phyloP scores from a whole-genome alignment of 1,139 yeast species.

The Hemisphaericaspora xylofermentans region DNA sequence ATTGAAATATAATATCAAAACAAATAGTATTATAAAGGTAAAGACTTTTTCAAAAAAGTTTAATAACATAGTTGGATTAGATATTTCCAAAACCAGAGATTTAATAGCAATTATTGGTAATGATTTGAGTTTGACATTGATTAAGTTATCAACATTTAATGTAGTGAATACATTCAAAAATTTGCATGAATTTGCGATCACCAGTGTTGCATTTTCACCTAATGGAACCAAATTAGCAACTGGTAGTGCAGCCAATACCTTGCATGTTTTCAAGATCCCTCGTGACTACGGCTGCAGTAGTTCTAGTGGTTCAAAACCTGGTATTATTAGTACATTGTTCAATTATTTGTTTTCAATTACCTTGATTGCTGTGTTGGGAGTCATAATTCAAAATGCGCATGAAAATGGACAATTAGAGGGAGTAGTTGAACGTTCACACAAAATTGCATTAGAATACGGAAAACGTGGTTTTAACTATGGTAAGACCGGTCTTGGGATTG shows the following conservation, averaged over 20 bases:
- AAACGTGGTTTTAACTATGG: conserved; percentile 22
- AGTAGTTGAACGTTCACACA: conserved; percentile 18
- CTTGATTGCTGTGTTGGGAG: conserved; percentile 45
- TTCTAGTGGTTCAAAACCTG: conserved; percentile 43
- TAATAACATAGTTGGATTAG: conserved; percentile 72
- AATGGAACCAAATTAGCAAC: conserved; percentile 70
- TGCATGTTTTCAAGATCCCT: conserved; percentile 64
- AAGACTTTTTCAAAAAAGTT: conserved; percentile 51
- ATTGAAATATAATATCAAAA: conserved; percentile 42
- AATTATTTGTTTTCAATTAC: conserved; percentile 42
- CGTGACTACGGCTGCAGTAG: conserved; percentile 45
- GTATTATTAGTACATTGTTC: conserved; percentile 42
- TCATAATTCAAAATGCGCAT: conserved; percentile 42
- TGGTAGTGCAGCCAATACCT: conserved; percentile 77
- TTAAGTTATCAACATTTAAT: conserved; percentile 52
- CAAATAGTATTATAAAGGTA: conserved; percentile 42
- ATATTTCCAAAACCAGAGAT: conserved; percentile 42
- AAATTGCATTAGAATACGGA: conserved; percentile 21
- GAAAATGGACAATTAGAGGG: conserved; percentile 38
- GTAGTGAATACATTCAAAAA: conserved; percentile 51
- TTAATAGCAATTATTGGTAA: conserved; percentile 74
- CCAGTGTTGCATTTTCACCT: conserved; percentile 69
- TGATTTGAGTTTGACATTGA: conserved; percentile 63
- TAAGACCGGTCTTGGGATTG: conserved; percentile 20
- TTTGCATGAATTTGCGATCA: conserved; percentile 79